Evolutionary conservation across 2,329 filamentous ascomycete species (phyloP).

Genomic region (Orbilia blumenaviensis): DNA sequence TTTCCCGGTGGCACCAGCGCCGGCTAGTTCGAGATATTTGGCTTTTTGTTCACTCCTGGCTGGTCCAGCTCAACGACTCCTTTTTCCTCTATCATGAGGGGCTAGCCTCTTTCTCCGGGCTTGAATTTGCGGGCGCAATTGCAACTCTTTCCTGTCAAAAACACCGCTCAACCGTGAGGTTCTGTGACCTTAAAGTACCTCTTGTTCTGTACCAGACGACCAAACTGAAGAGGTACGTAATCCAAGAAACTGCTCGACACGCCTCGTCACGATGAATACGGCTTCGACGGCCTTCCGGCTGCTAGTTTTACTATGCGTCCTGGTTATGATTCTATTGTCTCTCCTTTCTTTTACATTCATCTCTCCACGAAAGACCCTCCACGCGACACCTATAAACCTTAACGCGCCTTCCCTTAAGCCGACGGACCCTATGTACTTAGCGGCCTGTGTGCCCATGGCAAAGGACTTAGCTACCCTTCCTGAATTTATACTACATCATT

Average conservation of each 20-base stretch:
- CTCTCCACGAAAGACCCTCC: slow-evolving; percentile 43
- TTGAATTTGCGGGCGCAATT: not conserved
- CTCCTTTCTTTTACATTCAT: slow-evolving; percentile 49
- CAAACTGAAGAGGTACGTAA: not conserved
- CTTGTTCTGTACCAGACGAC: not conserved
- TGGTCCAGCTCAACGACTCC: not conserved
- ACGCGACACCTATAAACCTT: slow-evolving; percentile 50
- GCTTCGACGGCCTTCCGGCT: slow-evolving; percentile 52
- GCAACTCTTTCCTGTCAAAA: not conserved
- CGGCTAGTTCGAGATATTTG: not conserved
- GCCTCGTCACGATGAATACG: slow-evolving; percentile 35
- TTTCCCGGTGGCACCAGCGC: slow-evolving; percentile 19
- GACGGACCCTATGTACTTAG: slow-evolving; percentile 36
- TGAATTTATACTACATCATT: slow-evolving; percentile 47
- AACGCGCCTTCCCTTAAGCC: slow-evolving; percentile 50
- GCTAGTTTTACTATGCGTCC: slow-evolving; percentile 36
- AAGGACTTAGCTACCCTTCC: slow-evolving; percentile 45
- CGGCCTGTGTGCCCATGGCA: slow-evolving; percentile 41
- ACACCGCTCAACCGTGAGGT: not conserved
- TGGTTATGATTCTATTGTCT: slow-evolving; percentile 46
- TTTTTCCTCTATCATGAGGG: not conserved
- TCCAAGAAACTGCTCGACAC: not conserved
- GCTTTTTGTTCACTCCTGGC: slow-evolving; percentile 10
- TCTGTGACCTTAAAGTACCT: not conserved
- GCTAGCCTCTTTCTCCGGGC: not conserved